Evolutionary conservation across 139 green algal genomes (phyloP), one percentile per base, ranked within the genome.

Genomic region (Chlorella sp.): DNA sequence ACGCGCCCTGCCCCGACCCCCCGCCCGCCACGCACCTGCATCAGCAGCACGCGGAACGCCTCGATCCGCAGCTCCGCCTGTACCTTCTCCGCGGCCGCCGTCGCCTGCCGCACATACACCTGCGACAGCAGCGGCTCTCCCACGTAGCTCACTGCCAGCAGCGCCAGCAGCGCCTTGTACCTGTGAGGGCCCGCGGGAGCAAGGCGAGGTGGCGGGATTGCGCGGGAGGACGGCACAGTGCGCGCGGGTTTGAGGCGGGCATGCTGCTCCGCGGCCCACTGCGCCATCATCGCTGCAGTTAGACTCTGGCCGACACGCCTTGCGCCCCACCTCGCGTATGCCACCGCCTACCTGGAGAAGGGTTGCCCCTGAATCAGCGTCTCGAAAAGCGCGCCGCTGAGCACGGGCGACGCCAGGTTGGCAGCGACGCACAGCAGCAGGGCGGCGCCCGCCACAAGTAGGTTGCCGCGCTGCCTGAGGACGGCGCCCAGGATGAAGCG

Each of bases 341-440:
- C 21, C n/a, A 33, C 9, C 0, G 71, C 67, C 58, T 88, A 90
- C 48, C 82, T 56, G 40, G 84, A 77, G 65, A 94, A 81, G 3
- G 91, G 84, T 42, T 90, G 73, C 48, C 85, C 75, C 23, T 84
- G 82, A 15, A 95, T 85, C 35, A 97, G 82, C 40, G 82, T 88
- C 56, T 97, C 90, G 64, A 96, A 92, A 61, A 97, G 82, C 64
- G 91, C 78, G 53, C 93, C 93, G 11, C 85, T 88, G 6, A 97
- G 68, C 23, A 97, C 86, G 8, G 93, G 93, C 6, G 90, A 87
- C 27, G 86, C 82, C 25, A 97, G 84, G 77, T 97, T 97, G 87
- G 87, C 91, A 27, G 82, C 80, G 5, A 90, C 93, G 77, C 90
- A 95, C 1, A 91, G 29, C 42, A 94, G 27, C 38, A 95, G 74